Evolutionary conservation across 2,329 filamentous ascomycete genomes (phyloP).

Genomic region (Niveomyces coronatus): DNA sequence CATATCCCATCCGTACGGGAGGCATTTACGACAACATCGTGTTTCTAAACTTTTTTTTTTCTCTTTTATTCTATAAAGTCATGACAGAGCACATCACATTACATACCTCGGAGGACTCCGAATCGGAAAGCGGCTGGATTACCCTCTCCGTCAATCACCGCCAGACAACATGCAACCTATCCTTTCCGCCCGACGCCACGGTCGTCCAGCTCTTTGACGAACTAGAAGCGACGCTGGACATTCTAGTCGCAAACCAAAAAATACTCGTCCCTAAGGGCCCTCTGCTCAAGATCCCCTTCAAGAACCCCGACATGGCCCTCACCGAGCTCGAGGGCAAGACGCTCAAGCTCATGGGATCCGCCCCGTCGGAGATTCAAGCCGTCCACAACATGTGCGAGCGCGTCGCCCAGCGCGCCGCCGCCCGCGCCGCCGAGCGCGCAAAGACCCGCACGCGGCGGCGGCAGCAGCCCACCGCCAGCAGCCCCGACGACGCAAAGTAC

Average conservation of each 20-base stretch:
- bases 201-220: slow-evolving; percentile 48
- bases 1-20: neutral
- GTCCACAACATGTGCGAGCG: slow-evolving; percentile 38
- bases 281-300: slow-evolving; percentile 54
- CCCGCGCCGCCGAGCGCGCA: slow-evolving; percentile 22
- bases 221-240: slow-evolving; percentile 44
- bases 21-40: no score
- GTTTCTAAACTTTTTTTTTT: neutral
- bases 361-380: slow-evolving; percentile 46
- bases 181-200: slow-evolving; percentile 35
- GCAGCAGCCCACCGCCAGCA: slow-evolving; percentile 11
- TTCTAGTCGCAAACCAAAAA: slow-evolving; percentile 57
- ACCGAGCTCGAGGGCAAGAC: slow-evolving; percentile 43
- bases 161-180: slow-evolving; percentile 33
- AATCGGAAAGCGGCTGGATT: slow-evolving; percentile 22
- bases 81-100: slow-evolving; percentile 9
- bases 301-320: slow-evolving; percentile 42
- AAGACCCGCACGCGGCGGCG: slow-evolving; percentile 16
- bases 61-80: neutral
- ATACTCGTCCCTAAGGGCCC: slow-evolving; percentile 56
- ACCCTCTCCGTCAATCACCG: slow-evolving; percentile 37
- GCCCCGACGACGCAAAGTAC: slow-evolving; percentile 53
- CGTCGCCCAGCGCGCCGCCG: slow-evolving; percentile 37
- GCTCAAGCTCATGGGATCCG: slow-evolving; percentile 55
- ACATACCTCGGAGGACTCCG: slow-evolving; percentile 5